Base-by-base conservation (phyloP, 345 rosid genomes). In the Trapa bicornis region DNA sequence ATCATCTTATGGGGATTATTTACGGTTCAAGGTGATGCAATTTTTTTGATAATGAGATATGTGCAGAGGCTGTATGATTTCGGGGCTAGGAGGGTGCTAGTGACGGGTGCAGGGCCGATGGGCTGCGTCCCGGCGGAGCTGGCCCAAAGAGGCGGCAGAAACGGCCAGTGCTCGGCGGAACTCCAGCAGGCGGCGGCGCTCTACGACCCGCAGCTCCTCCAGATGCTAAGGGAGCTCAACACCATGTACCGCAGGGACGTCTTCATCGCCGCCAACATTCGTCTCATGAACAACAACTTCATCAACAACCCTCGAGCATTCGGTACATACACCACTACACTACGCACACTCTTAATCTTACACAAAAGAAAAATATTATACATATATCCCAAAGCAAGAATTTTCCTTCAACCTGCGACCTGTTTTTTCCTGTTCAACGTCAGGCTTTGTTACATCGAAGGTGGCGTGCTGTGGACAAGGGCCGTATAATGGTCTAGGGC, bases 401-500 rank as follows among this genome's bases (percentile, higher is more conserved):
- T 22, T 22, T 22, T 22, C 29, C 29, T 22, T 0, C 29, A 22
- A 22, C 29, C 29, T 22, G 29, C 29, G 0, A 22, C 29, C 29
- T 22, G 29, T 22, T 22, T 22, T 22, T 22, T 22, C 29, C 29
- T 22, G 29, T 22, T 22, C 29, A 22, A 22, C 29, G 29, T 22
- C 29, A 90, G 97, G 97, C 60, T 91, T 91, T 41, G 69, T 70
- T 5, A 73, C 89, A 17, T 73, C 92, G 1, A 78, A 80, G 64
- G 64, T 70, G n/a, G 97, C 97, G 4, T 88, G 96, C 16, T 91
- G 96, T 73, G 97, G 96, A 63, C 93, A 91, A 80, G 91, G 93
- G 14, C 86, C 88, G 0, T 73, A 83, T 76, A 91, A 88, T 61
- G 96, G 97, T 43, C 65, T 88, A 10, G 97, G 96, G 22, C 79